Percentiles rank a stretch among this genome's conserved stretches.
Evolutionary conservation across 2,329 filamentous ascomycete species (phyloP).

Genomic region (Alternaria ethzedia): DNA sequence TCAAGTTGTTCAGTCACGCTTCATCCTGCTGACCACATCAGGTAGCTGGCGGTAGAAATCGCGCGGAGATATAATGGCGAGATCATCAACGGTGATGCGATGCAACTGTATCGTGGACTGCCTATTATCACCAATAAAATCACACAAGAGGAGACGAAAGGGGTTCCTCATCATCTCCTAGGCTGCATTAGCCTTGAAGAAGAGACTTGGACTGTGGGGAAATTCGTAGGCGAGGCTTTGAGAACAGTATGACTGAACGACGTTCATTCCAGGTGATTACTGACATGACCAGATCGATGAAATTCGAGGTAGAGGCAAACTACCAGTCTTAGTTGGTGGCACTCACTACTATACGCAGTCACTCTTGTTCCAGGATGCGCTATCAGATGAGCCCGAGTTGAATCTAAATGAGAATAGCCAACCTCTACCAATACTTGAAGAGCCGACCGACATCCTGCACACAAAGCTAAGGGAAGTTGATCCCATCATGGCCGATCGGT

Average conservation of each 20-base stretch:
- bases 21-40: slow-evolving; percentile 47
- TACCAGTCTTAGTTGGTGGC: slow-evolving; percentile 91
- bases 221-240: slow-evolving; percentile 74
- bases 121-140: slow-evolving; percentile 98
- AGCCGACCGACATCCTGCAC: slow-evolving; percentile 73
- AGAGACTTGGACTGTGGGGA: slow-evolving; percentile 81
- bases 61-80: slow-evolving; percentile 86
- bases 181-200: slow-evolving; percentile 77
- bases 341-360: slow-evolving; percentile 96
- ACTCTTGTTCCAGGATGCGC: slow-evolving; percentile 77
- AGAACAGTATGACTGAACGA: slow-evolving; percentile 50
- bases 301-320: slow-evolving; percentile 76
- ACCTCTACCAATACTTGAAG: slow-evolving; percentile 72
- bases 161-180: slow-evolving; percentile 86
- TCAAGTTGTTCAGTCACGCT: background rate
- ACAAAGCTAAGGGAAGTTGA: slow-evolving; percentile 79
- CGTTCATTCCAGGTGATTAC: accelerated
- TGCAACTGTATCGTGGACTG: slow-evolving; percentile 93
- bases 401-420: slow-evolving; percentile 31
- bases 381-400: slow-evolving; percentile 59
- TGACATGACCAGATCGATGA: slow-evolving; percentile 66
- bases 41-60: slow-evolving; percentile 85
- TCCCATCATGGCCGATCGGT: slow-evolving; percentile 84
- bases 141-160: slow-evolving; percentile 72
- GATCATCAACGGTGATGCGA: slow-evolving; percentile 95